phyloP scores from a whole-genome alignment of 768 basidiomycete species.

The Agaricus subrufescens region DNA sequence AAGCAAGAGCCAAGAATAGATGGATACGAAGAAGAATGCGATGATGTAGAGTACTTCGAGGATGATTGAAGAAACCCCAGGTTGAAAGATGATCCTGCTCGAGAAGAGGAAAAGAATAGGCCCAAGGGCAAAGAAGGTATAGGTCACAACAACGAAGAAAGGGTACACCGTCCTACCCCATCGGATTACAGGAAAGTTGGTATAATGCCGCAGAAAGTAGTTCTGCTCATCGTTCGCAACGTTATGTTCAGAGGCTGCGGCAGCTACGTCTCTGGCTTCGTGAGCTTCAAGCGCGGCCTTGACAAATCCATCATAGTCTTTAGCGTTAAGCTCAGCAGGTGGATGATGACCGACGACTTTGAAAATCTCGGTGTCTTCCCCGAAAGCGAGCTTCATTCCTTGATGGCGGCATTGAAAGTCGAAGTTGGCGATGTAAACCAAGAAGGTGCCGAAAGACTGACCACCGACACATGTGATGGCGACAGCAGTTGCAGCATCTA shows the following conservation, averaged over 20 bases:
- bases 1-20: not conserved
- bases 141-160: not conserved
- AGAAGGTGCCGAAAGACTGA: not conserved
- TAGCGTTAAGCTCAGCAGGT: not conserved
- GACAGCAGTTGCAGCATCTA: not conserved
- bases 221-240: not conserved
- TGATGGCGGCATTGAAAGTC: not conserved
- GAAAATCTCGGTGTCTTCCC: not conserved
- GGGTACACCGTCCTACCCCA: not conserved
- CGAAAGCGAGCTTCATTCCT: not conserved
- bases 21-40: not conserved
- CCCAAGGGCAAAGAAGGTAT: not conserved
- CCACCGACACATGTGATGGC: not conserved
- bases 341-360: not conserved
- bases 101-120: not conserved
- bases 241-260: not conserved
- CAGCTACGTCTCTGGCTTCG: not conserved
- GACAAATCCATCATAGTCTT: not conserved
- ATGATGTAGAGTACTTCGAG: not conserved
- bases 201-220: not conserved
- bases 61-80: not conserved
- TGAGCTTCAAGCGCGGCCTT: not conserved
- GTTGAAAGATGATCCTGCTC: not conserved
- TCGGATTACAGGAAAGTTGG: not conserved
- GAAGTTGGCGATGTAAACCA: not conserved